Evolutionary conservation across 2,329 filamentous ascomycete genomes (phyloP).

Genomic region (Trichoderma aggressivum): DNA sequence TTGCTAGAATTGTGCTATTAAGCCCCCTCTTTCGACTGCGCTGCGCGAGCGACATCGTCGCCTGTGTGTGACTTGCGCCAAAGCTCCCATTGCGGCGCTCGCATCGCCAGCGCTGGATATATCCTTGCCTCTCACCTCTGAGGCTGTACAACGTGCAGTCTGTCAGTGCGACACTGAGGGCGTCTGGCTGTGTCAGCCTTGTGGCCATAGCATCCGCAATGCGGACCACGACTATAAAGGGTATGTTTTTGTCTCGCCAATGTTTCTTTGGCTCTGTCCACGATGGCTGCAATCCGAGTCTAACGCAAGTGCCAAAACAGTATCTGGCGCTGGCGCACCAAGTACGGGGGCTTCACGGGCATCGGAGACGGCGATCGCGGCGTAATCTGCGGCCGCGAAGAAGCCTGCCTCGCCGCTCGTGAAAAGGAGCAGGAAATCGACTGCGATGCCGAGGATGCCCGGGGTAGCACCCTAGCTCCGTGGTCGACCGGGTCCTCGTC

Average conservation of each 20-base stretch:
- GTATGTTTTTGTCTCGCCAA: slow-evolving; percentile 35
- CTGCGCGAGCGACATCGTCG: slow-evolving; percentile 76
- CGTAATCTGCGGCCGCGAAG: slow-evolving; percentile 79
- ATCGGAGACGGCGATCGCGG: slow-evolving; percentile 86
- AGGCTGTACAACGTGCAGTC: slow-evolving; percentile 54
- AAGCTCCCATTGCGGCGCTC: slow-evolving; percentile 62
- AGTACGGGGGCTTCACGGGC: slow-evolving; percentile 80
- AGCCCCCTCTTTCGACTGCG: slow-evolving; percentile 65
- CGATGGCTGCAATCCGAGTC: background rate
- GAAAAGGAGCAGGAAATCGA: slow-evolving; percentile 82
- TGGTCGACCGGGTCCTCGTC: slow-evolving; percentile 24
- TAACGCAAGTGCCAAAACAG: slow-evolving; percentile 31
- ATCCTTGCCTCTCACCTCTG: slow-evolving; percentile 46
- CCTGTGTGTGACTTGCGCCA: slow-evolving; percentile 72
- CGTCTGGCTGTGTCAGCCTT: slow-evolving; percentile 84
- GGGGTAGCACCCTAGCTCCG: slow-evolving; percentile 37
- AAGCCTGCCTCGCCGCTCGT: slow-evolving; percentile 70
- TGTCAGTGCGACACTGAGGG: slow-evolving; percentile 53
- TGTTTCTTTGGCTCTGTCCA: background rate
- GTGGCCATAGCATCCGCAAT: slow-evolving; percentile 66
- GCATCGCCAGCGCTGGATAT: slow-evolving; percentile 44
- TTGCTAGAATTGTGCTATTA: slow-evolving; percentile 80
- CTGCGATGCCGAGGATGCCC: slow-evolving; percentile 74
- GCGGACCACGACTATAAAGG: slow-evolving; percentile 58
- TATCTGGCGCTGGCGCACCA: slow-evolving; percentile 86